Evolutionary conservation across 2,329 filamentous ascomycete genomes (phyloP).

Genomic region (Tolypocladium cylindrosporum): DNA sequence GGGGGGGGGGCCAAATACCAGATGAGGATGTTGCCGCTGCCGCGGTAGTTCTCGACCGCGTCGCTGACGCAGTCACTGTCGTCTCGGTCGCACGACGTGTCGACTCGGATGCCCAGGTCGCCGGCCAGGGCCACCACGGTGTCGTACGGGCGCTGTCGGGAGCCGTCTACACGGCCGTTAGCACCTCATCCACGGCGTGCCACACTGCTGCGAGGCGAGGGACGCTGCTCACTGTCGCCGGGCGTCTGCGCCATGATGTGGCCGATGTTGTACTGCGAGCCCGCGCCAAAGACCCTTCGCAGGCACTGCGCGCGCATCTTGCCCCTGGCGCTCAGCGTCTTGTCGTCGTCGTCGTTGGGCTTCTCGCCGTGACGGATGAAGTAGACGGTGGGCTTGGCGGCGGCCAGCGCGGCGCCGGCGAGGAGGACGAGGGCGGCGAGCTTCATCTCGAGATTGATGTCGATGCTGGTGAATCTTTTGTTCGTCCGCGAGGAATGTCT

Average conservation of each 20-base stretch:
- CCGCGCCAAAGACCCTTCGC: slow-evolving; percentile 42
- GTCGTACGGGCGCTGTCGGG: slow-evolving; percentile 40
- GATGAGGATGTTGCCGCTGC: slow-evolving; percentile 47
- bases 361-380: slow-evolving; percentile 58
- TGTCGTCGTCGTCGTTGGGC: slow-evolving; percentile 33
- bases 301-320: slow-evolving; percentile 48
- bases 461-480: not conserved
- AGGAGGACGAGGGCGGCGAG: slow-evolving; percentile 7
- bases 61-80: slow-evolving; percentile 44
- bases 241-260: slow-evolving; percentile 48
- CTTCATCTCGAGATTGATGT: slow-evolving; percentile 10
- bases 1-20: slow-evolving; percentile 23
- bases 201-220: not conserved
- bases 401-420: slow-evolving; percentile 7
- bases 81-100: slow-evolving; percentile 45
- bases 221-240: slow-evolving; percentile 27
- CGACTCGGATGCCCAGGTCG: slow-evolving; percentile 44
- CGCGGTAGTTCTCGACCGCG: slow-evolving; percentile 34
- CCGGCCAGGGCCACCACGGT: slow-evolving; percentile 46
- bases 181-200: not conserved
- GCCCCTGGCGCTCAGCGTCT: slow-evolving; percentile 40
- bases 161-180: slow-evolving; percentile 28
- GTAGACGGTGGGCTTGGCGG: slow-evolving; percentile 40
- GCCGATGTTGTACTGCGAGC: slow-evolving; percentile 43
- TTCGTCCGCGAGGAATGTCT: not conserved